Percentiles rank a stretch among this genome's conserved stretches.
Conservation (phyloP, 768 basidiomycete species). For the Leccinum truebloodii region DNA sequence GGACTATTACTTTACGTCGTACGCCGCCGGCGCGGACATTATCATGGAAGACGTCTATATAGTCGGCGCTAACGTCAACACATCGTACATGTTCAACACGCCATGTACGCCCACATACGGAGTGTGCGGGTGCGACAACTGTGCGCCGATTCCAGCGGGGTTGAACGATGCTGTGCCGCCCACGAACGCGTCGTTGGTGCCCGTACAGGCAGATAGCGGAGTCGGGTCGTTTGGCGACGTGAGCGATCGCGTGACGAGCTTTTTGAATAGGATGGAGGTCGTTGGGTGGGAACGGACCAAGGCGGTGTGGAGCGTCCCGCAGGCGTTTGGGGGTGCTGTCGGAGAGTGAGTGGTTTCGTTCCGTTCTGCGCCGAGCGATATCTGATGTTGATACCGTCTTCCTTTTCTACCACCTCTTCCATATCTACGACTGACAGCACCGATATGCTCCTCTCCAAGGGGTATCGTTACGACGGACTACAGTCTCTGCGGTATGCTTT, state of each 20-base stretch:
- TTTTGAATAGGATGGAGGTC: conserved; percentile 52
- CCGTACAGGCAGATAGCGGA: conserved; percentile 26
- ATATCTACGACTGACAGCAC: conserved; percentile 25
- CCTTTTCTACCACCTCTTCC: too few relatives aligned
- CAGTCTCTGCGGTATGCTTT: too few relatives aligned
- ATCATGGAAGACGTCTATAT: conserved; percentile 61
- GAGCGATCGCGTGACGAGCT: conserved; percentile 65
- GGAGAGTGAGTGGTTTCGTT: conserved; percentile 30
- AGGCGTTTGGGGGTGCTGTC: conserved; percentile 61
- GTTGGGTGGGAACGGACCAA: conserved; percentile 69
- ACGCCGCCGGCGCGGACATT: conserved; percentile 66
- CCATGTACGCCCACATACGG: conserved; percentile 65
- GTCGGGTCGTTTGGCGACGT: conserved; percentile 61
- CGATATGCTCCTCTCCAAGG: too few relatives aligned
- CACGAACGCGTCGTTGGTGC: conserved; percentile 15
- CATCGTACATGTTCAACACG: conserved; percentile 59
- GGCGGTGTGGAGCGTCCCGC: conserved; percentile 76
- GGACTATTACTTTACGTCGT: conserved; percentile 61
- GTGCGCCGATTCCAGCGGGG: conserved; percentile 46
- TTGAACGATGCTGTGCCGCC: conserved; percentile 29
- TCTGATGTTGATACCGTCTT: neutral
- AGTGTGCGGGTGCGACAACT: conserved; percentile 73
- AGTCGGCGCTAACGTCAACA: conserved; percentile 60
- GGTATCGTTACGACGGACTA: too few relatives aligned
- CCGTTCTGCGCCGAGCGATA: neutral